phyloP scores from a whole-genome alignment of 495 filamentous ascomycete species.

The Sphaerosporella brunnea region DNA sequence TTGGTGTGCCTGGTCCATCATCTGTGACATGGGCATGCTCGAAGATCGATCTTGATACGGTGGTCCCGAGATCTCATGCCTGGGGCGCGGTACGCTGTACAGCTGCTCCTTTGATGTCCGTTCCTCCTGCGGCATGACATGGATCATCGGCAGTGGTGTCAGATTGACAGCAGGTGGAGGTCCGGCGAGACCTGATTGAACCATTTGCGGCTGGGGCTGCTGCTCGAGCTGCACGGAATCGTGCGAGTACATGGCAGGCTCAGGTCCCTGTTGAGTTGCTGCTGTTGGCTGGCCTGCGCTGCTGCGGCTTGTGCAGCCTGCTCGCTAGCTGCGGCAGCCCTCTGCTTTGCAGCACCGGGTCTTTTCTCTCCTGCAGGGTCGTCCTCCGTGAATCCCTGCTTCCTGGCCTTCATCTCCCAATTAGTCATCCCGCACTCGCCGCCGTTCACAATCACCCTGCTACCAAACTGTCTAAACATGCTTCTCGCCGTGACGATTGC shows the following conservation, averaged over 20 bases:
- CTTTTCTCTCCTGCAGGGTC: conserved; percentile 93
- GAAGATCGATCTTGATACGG: conserved; percentile 78
- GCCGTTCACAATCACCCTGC: conserved; percentile 70
- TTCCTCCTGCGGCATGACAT: conserved; percentile 54
- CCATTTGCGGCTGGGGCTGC: conserved; percentile 42
- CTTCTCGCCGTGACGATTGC: conserved; percentile 96
- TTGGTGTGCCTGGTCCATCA: conserved; percentile 72
- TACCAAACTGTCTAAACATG: conserved; percentile 99
- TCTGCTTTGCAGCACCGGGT: conserved; percentile 73
- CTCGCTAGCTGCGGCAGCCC: conserved; percentile 56
- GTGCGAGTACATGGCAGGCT: conserved; percentile 63
- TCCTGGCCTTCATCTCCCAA: conserved; percentile 91
- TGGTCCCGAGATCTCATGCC: conserved; percentile 77
- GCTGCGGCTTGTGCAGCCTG: conserved; percentile 31
- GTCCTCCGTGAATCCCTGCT: conserved; percentile 96
- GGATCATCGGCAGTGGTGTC: conserved; percentile 68
- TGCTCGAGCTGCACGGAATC: conserved; percentile 41
- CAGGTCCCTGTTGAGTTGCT: conserved; percentile 37
- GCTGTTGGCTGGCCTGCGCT: conserved; percentile 28
- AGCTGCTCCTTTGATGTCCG: conserved; percentile 60
- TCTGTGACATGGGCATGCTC: conserved; percentile 59
- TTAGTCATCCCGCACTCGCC: conserved; percentile 93
- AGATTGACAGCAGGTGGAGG: conserved; percentile 42
- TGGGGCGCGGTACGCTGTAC: conserved; percentile 61
- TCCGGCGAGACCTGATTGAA: conserved; percentile 53